These are phyloP conservation scores for Eleusine indica DNA, from an alignment of 176 grass and related monocot species.

Conservation along the genomic window DNA sequence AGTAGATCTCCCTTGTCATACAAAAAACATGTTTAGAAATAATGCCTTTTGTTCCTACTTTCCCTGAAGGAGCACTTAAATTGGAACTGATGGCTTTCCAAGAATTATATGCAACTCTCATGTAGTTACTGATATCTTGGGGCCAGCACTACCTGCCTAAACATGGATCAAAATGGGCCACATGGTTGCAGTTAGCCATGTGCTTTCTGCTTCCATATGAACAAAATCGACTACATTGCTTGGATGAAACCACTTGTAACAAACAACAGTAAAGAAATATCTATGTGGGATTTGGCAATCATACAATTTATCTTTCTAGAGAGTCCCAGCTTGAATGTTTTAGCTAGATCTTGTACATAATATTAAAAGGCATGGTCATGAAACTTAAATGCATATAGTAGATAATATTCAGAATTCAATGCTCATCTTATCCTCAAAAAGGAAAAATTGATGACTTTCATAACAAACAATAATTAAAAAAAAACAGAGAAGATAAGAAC, in stretches of 20 bases:
- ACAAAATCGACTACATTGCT: background rate
- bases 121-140: too few relatives aligned
- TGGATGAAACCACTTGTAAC: conserved; percentile 12
- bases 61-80: background rate
- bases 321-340: background rate
- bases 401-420: background rate
- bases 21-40: background rate
- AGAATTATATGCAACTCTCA: background rate
- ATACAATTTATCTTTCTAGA: conserved; percentile 1
- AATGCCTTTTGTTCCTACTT: background rate
- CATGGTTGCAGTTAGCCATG: background rate
- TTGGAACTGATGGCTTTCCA: background rate
- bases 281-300: background rate
- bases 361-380: background rate
- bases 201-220: background rate
- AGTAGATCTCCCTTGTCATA: background rate
- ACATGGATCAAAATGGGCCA: background rate
- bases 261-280: background rate
- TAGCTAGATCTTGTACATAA: background rate
- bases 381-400: conserved; percentile 2
- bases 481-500: background rate
- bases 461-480: too few relatives aligned
- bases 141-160: background rate
- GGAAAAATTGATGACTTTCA: background rate
- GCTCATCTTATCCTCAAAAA: background rate